A percentile compares a stretch with the other conserved stretches of the same genome.
Conservation (phyloP, 805 yeast species). For the Metschnikowia peoriensis region DNA sequence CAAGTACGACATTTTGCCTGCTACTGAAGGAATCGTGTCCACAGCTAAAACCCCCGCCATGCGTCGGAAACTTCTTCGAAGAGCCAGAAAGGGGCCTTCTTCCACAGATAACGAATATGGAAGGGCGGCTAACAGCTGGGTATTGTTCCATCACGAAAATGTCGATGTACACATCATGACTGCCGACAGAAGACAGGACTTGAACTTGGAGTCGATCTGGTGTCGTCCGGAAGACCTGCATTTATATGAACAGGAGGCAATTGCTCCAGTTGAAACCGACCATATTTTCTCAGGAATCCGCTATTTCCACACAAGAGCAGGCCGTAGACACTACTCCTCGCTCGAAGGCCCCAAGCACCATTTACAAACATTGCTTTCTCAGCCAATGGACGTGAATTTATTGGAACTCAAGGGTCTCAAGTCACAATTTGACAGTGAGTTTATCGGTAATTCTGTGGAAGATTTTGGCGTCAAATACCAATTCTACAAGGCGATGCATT, state of each 20-base stretch:
- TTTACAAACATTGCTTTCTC: slow-evolving; percentile 4
- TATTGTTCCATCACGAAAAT: slow-evolving; percentile 71
- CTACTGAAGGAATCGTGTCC: slow-evolving; percentile 70
- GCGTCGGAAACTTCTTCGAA: slow-evolving; percentile 43
- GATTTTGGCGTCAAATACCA: slow-evolving; percentile 23
- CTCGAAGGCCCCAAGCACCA: neutral
- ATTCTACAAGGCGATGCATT: slow-evolving; percentile 29
- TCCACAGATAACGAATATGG: slow-evolving; percentile 59
- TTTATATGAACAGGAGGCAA: slow-evolving; percentile 21
- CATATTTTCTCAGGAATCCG: slow-evolving; percentile 25
- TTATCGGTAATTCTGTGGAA: slow-evolving; percentile 7
- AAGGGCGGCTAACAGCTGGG: slow-evolving; percentile 70
- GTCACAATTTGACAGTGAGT: slow-evolving; percentile 3
- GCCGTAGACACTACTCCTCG: neutral
- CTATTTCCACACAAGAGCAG: slow-evolving; percentile 38
- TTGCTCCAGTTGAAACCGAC: slow-evolving; percentile 17
- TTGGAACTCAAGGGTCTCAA: slow-evolving; percentile 1
- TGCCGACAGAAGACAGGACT: slow-evolving; percentile 58
- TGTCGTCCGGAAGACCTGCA: slow-evolving; percentile 40
- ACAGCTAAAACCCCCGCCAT: slow-evolving; percentile 44
- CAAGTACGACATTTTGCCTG: slow-evolving; percentile 37
- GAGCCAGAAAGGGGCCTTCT: slow-evolving; percentile 53
- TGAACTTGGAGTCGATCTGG: slow-evolving; percentile 75
- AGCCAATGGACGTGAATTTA: neutral
- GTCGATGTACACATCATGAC: slow-evolving; percentile 75